These are phyloP conservation scores for Zygnema cylindricum DNA, from an alignment of 139 green algal species.

Conservation along the genomic window DNA sequence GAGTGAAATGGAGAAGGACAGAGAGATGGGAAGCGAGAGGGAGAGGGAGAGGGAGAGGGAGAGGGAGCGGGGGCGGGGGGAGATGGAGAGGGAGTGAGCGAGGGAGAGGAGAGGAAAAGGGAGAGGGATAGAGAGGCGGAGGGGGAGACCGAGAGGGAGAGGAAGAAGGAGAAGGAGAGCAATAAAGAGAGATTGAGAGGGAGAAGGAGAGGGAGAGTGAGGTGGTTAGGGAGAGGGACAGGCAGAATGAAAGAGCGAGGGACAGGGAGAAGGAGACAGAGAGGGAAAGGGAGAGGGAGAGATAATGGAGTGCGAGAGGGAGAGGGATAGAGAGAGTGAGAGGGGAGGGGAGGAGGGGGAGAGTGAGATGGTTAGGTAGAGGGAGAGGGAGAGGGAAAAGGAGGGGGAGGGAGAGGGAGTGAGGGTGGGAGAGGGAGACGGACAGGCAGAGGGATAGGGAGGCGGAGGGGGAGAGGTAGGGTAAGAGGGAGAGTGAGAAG, in stretches of 20 bases:
- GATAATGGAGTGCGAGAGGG: background rate
- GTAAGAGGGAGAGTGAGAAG: background rate
- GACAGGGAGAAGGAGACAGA: background rate
- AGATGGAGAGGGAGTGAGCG: background rate
- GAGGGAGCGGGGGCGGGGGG: no score
- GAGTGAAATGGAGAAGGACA: background rate
- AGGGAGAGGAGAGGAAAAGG: no score
- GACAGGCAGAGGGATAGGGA: background rate
- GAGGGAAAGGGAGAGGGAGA: background rate
- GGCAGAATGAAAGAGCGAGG: background rate
- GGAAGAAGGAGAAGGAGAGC: background rate
- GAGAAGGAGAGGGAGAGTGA: constrained; percentile 13
- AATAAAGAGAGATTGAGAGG: background rate
- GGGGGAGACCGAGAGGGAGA: background rate
- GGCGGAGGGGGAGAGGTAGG: background rate
- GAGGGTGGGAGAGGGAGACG: background rate
- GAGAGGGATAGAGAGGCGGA: background rate
- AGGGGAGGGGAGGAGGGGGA: background rate
- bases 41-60: background rate
- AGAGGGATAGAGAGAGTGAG: background rate
- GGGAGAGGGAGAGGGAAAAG: background rate
- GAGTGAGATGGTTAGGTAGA: no score
- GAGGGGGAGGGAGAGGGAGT: background rate
- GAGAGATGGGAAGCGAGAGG: background rate
- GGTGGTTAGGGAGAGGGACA: background rate